A percentile compares a stretch with the other conserved stretches of the same genome.
Conservation (phyloP, 2,329 filamentous ascomycete genomes). For the Pseudogymnoascus destructans region DNA sequence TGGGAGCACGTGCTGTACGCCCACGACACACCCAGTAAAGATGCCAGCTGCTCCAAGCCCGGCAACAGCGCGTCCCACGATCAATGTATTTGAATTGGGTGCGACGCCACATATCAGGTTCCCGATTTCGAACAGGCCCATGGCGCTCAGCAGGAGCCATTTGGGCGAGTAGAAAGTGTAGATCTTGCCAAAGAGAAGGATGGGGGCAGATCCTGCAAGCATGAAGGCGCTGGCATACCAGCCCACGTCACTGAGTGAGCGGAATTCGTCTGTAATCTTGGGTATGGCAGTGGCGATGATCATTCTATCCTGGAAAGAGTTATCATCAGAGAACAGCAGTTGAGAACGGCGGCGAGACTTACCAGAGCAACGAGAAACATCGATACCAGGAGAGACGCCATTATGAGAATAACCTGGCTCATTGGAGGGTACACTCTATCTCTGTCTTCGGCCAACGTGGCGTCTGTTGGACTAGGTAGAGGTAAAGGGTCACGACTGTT, state of each 20-base stretch:
- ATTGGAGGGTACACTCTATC: background rate
- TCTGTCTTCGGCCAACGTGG: background rate
- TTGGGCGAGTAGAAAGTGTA: slow-evolving; percentile 24
- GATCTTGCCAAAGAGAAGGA: slow-evolving; percentile 19
- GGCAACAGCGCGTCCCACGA: slow-evolving; percentile 24
- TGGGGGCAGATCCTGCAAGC: slow-evolving; percentile 22
- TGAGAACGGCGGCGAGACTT: background rate
- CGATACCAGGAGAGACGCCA: slow-evolving; percentile 31
- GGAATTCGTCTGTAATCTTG: slow-evolving; percentile 18
- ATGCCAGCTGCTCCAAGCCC: slow-evolving; percentile 23
- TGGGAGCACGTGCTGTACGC: slow-evolving; percentile 20
- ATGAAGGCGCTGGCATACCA: slow-evolving; percentile 30
- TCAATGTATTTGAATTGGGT: slow-evolving; percentile 21
- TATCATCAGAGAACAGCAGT: background rate
- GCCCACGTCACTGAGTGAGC: slow-evolving; percentile 17
- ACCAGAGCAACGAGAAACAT: slow-evolving; percentile 34
- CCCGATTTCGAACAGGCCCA: slow-evolving; percentile 25
- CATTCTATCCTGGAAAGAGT: slow-evolving; percentile 22
- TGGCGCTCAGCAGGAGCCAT: slow-evolving; percentile 19
- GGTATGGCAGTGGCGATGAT: slow-evolving; percentile 15
- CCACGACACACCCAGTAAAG: slow-evolving; percentile 23
- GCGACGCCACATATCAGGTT: slow-evolving; percentile 23
- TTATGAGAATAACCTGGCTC: slow-evolving; percentile 20
- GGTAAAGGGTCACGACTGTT: background rate
- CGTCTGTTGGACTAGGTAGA: background rate